These are phyloP conservation scores for Diphasiastrum complanatum DNA, from an alignment of 83 land plant species.

Conservation along the genomic window DNA sequence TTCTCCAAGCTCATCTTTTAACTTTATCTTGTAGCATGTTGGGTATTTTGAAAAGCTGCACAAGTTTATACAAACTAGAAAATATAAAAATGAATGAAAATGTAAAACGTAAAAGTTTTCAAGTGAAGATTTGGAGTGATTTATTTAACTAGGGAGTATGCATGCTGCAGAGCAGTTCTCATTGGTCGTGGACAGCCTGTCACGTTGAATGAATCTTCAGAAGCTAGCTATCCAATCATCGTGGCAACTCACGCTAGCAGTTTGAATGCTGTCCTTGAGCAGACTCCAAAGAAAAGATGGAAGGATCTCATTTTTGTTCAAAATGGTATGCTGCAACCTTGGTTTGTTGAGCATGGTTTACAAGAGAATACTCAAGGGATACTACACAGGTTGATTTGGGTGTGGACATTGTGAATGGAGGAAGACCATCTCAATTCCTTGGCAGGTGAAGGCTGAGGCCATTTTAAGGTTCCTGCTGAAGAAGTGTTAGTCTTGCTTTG, in stretches of 20 bases:
- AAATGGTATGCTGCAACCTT: conserved; percentile 15
- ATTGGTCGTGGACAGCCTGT: neutral
- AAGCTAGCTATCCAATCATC: conserved; percentile 1
- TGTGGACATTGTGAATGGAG: neutral
- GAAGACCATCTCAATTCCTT: conserved; percentile 4
- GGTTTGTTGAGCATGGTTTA: conserved; percentile 1
- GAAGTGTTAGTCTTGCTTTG: neutral
- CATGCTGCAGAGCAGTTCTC: neutral
- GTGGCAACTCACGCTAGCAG: conserved; percentile 14
- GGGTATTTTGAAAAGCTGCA: too few relatives aligned
- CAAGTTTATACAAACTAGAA: too few relatives aligned
- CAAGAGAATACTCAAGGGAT: conserved; percentile 7
- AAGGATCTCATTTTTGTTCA: conserved; percentile 12
- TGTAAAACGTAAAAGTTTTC: too few relatives aligned
- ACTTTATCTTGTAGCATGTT: too few relatives aligned
- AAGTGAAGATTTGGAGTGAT: too few relatives aligned
- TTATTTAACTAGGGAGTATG: too few relatives aligned
- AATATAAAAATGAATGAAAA: too few relatives aligned
- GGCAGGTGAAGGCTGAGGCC: neutral
- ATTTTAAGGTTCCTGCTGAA: neutral
- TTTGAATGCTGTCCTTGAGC: neutral
- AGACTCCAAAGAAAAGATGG: neutral
- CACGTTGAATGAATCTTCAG: neutral
- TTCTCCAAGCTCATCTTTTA: too few relatives aligned
- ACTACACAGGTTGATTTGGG: neutral